These are phyloP conservation scores for Sporobolomyces phaffii DNA, from an alignment of 768 basidiomycete genomes.

Conservation along the genomic window DNA sequence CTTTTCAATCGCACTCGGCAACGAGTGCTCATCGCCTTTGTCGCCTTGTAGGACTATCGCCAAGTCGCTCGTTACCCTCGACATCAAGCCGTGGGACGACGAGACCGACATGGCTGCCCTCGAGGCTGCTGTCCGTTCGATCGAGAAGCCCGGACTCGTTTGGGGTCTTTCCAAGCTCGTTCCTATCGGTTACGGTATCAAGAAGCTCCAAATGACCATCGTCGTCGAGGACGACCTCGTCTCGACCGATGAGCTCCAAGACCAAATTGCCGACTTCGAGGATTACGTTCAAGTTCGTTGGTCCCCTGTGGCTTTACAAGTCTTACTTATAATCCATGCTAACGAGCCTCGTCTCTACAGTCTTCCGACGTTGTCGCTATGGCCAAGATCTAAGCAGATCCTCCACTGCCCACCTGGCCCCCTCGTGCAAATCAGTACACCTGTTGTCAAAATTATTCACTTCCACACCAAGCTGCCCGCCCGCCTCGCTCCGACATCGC, in stretches of 20 bases:
- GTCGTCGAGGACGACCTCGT: conserved; percentile 88
- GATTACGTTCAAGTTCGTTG: conserved; percentile 45
- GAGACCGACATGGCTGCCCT: conserved; percentile 92
- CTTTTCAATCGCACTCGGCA: too few species aligned
- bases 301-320: too few species aligned
- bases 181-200: conserved; percentile 85
- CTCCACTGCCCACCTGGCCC: too few species aligned
- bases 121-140: conserved; percentile 74
- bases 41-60: conserved; percentile 26
- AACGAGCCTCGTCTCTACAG: neutral
- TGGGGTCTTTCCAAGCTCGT: conserved; percentile 95
- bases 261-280: conserved; percentile 64
- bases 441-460: conserved; percentile 10
- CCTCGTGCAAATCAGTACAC: neutral
- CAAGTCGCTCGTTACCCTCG: conserved; percentile 93
- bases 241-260: conserved; percentile 86
- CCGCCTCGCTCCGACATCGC: neutral
- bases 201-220: conserved; percentile 72
- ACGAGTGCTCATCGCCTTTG: too few species aligned
- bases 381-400: conserved; percentile 31
- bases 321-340: too few species aligned
- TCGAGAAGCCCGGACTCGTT: conserved; percentile 81
- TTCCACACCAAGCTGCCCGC: neutral
- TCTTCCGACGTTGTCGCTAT: conserved; percentile 37
- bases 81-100: conserved; percentile 95